phyloP scores from a whole-genome alignment of 768 basidiomycete genomes.

The button mushroom (Agaricus bisporus) region DNA sequence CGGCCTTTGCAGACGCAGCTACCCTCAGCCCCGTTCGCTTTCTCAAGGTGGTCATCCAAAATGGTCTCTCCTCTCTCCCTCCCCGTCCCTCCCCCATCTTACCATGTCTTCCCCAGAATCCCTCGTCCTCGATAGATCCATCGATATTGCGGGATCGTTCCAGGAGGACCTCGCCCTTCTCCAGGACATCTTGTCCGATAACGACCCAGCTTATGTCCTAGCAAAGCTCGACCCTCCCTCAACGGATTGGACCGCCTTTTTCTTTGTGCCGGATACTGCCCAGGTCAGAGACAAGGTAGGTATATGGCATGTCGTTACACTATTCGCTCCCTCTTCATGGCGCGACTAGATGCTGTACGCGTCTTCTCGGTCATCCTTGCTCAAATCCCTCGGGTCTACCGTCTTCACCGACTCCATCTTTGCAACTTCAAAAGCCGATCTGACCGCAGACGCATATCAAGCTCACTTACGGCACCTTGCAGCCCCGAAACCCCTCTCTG shows the following conservation, averaged over 20 bases:
- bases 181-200: constrained; percentile 50
- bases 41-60: constrained; percentile 68
- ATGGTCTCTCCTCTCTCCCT: constrained; percentile 52
- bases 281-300: constrained; percentile 76
- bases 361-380: constrained; percentile 62
- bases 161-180: constrained; percentile 56
- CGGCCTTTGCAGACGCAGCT: constrained; percentile 53
- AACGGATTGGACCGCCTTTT: constrained; percentile 66
- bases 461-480: constrained; percentile 64
- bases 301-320: neutral
- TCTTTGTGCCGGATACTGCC: constrained; percentile 79
- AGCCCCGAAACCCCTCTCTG: constrained; percentile 79
- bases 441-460: constrained; percentile 64
- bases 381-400: constrained; percentile 69
- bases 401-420: constrained; percentile 71
- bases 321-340: neutral
- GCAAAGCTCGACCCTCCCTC: constrained; percentile 54
- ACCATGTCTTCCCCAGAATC: constrained; percentile 42
- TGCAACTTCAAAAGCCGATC: constrained; percentile 65
- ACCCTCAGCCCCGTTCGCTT: constrained; percentile 52
- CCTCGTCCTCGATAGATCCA: constrained; percentile 52
- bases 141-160: constrained; percentile 45
- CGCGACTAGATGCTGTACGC: constrained; percentile 79
- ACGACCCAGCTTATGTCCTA: constrained; percentile 71
- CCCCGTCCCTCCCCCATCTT: constrained; percentile 13